Evolutionary conservation across 2,329 filamentous ascomycete genomes (phyloP).

Genomic region (Phoma sp.): DNA sequence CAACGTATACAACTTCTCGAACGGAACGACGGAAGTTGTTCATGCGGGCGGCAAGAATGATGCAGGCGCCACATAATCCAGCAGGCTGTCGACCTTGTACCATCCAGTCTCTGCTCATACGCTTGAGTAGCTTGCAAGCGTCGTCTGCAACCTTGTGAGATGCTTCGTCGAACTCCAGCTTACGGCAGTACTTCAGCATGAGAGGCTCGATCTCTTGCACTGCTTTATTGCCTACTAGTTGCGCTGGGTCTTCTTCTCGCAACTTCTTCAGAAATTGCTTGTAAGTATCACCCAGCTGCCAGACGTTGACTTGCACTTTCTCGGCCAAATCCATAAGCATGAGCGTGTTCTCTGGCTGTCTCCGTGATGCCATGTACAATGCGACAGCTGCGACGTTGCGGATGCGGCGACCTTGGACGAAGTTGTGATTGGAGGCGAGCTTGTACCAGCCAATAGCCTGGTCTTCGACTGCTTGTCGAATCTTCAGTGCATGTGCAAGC

Average conservation of each 20-base stretch:
- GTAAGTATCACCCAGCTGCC: constrained; percentile 88
- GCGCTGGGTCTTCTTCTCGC: constrained; percentile 66
- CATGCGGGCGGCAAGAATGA: constrained; percentile 95
- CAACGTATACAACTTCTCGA: constrained; percentile 95
- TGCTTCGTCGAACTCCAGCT: constrained; percentile 86
- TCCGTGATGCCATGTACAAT: constrained; percentile 86
- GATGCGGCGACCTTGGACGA: constrained; percentile 73
- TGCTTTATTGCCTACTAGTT: constrained; percentile 52
- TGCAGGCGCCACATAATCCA: constrained; percentile 90
- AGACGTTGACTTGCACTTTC: constrained; percentile 83
- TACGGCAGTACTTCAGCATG: constrained; percentile 88
- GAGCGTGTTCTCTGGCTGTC: constrained; percentile 78
- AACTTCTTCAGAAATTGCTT: constrained; percentile 76
- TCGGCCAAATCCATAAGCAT: constrained; percentile 98
- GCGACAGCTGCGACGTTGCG: constrained; percentile 88
- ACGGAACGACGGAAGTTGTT: constrained; percentile 96
- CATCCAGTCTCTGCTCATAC: constrained; percentile 99
- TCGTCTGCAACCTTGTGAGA: constrained; percentile 87
- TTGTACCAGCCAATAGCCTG: constrained; percentile 54
- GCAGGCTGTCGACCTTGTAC: constrained; percentile 91
- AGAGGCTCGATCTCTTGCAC: constrained; percentile 84
- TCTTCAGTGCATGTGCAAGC: constrained; percentile 49
- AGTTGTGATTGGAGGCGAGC: constrained; percentile 67
- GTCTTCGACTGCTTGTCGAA: constrained; percentile 46
- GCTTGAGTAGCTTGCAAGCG: constrained; percentile 83